Evolutionary conservation across 2,329 filamentous ascomycete genomes (phyloP).

Genomic region (Phialophora chinensis): DNA sequence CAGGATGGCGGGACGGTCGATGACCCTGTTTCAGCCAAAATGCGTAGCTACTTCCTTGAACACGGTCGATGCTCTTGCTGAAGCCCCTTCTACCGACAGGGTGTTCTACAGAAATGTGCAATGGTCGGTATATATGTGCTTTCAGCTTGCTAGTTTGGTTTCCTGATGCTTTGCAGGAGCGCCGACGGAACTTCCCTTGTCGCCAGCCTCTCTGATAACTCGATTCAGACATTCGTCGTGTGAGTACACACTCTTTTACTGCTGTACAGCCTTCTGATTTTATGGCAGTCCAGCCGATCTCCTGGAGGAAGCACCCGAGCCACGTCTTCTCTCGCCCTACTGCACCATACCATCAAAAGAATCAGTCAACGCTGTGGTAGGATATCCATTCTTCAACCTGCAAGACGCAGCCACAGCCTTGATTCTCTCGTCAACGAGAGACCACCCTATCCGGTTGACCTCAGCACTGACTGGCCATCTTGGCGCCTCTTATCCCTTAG

Average conservation of each 20-base stretch:
- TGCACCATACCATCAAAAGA: slow-evolving; percentile 54
- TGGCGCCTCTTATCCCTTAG: slow-evolving; percentile 61
- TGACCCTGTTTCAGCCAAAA: slow-evolving; percentile 24
- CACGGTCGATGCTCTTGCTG: not conserved
- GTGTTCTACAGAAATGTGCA: slow-evolving; percentile 53
- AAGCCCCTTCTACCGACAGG: not conserved
- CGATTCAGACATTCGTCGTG: slow-evolving; percentile 61
- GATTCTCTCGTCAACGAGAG: slow-evolving; percentile 58
- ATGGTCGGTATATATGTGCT: slow-evolving; percentile 45
- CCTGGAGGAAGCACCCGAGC: slow-evolving; percentile 47
- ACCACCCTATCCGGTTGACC: slow-evolving; percentile 62
- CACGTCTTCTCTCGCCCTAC: slow-evolving; percentile 53
- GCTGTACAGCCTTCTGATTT: not conserved
- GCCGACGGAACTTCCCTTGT: slow-evolving; percentile 65
- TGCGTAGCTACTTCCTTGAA: slow-evolving; percentile 24
- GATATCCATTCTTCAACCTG: slow-evolving; percentile 62
- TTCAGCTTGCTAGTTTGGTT: not conserved
- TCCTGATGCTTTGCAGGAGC: slow-evolving; percentile 44
- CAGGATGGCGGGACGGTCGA: not conserved
- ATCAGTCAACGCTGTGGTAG: slow-evolving; percentile 59
- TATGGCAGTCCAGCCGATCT: slow-evolving; percentile 54
- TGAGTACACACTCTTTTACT: slow-evolving; percentile 42
- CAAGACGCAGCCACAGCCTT: slow-evolving; percentile 56
- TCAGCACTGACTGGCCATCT: slow-evolving; percentile 59
- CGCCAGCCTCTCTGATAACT: slow-evolving; percentile 58